Base-by-base conservation (phyloP, 805 yeast species). In the Pichia exigua region DNA sequence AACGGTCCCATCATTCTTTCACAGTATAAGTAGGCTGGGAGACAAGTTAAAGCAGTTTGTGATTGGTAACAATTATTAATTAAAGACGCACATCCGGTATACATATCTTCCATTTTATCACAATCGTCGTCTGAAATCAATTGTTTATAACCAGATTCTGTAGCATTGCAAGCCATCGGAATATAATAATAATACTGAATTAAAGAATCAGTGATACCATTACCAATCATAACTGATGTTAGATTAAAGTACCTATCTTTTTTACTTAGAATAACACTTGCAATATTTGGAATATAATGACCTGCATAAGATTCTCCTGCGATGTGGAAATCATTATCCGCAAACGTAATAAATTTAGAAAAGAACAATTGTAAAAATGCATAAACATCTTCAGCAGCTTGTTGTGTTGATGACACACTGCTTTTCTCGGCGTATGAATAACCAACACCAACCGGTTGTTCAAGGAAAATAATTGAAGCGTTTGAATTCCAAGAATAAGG, bases 291-390 rank as follows among this genome's bases (percentile, higher is more conserved):
- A 58, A 91, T 86, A 70, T 92, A 91, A 65, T 89, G 95, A 47
- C 97, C 97, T 20, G 92, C 97, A 63, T 91, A 90, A 10, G 95
- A 85, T 66, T 90, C 97, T 59, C 97, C 97, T 44, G 96, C 85
- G 65, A 90, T 86, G 68, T 89, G 96, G 78, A 90, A 87, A 48
- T 77, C 79, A 53, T 68, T 62, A 8, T 53, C 45, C 51, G 78
- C 72, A 65, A 79, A 85, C 55, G 78, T 72, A 28, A 78, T 76
- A 74, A 87, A 87, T 63, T 85, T 83, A 62, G 81, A 75, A 74
- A 85, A 87, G 69, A 88, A 87, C 60, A 88, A 76, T 65, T 84
- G 83, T 68, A 88, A 74, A 62, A 88, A 85, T 2, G 87, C 87
- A 64, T 78, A 86, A 22, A 85, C 91, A 61, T 88, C 95, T 68